phyloP scores from a whole-genome alignment of 2,329 filamentous ascomycete genomes.

The Fonsecaea pedrosoi region DNA sequence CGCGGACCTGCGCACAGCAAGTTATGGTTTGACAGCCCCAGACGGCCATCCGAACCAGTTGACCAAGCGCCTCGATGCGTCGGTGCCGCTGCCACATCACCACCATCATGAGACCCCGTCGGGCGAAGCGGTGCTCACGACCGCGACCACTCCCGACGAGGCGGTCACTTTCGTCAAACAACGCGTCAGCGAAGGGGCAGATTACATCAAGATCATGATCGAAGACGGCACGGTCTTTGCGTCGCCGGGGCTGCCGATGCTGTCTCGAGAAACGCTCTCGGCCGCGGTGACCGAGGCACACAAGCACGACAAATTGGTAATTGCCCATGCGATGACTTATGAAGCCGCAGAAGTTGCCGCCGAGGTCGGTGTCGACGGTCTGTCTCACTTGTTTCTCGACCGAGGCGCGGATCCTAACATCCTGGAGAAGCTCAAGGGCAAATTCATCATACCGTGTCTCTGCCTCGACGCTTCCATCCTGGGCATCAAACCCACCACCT shows the following conservation, averaged over 20 bases:
- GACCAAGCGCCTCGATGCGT: neutral
- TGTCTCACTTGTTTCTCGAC: conserved; percentile 4
- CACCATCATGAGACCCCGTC: neutral
- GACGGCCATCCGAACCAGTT: neutral
- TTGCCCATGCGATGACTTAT: conserved; percentile 5
- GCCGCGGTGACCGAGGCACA: neutral
- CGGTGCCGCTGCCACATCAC: neutral
- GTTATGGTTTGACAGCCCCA: neutral
- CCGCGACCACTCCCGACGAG: neutral
- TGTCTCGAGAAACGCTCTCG: neutral
- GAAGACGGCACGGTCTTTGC: neutral
- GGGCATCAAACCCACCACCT: neutral
- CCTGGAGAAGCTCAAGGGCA: neutral
- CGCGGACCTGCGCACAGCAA: conserved; percentile 11
- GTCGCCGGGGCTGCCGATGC: neutral
- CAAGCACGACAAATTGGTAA: neutral
- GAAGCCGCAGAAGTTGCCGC: neutral
- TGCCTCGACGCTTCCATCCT: neutral
- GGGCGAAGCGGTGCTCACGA: neutral
- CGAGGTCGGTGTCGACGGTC: neutral
- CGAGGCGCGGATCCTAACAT: neutral
- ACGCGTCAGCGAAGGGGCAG: conserved; percentile 1
- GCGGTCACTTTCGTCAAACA: neutral
- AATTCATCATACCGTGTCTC: neutral
- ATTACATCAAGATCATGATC: conserved; percentile 15